Conservation (phyloP, 371 early-diverging fungal genomes). For the Mortierella sp. region DNA sequence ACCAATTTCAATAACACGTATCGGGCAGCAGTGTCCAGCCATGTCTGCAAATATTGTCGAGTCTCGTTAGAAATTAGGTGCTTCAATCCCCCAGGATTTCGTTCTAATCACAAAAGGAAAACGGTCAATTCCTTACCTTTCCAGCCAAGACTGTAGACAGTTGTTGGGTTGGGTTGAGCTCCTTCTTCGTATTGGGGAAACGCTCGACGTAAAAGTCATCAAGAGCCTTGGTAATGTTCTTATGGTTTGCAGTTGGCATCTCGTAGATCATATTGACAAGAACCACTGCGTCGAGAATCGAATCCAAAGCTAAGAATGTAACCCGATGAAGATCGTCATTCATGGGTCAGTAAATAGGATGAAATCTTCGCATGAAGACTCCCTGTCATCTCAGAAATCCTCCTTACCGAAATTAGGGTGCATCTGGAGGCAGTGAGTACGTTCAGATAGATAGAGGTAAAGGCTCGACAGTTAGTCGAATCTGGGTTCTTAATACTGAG, state of each 20-base stretch:
- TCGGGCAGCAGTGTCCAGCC: slow-evolving; percentile 34
- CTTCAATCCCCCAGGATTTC: no score
- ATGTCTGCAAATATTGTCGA: slow-evolving; percentile 14
- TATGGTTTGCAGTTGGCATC: slow-evolving; percentile 17
- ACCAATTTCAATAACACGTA: slow-evolving; percentile 28
- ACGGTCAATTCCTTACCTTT: slow-evolving; percentile 13
- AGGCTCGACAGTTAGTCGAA: background rate
- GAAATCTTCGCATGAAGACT: background rate
- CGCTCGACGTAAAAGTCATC: slow-evolving; percentile 36
- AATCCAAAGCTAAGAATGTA: slow-evolving; percentile 21
- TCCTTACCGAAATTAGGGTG: slow-evolving; percentile 27
- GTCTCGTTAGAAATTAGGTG: no score
- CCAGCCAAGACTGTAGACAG: slow-evolving; percentile 24
- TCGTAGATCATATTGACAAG: slow-evolving; percentile 32
- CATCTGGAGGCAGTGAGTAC: slow-evolving; percentile 4
- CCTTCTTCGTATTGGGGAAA: slow-evolving; percentile 18
- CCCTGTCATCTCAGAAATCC: background rate
- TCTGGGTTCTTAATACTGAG: background rate
- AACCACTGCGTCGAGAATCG: slow-evolving; percentile 34
- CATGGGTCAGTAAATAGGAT: background rate
- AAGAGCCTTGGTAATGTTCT: slow-evolving; percentile 25
- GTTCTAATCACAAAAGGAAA: no score
- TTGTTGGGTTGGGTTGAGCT: slow-evolving; percentile 26
- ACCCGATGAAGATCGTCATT: background rate
- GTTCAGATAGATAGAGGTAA: background rate